Base-by-base conservation (phyloP, 345 rosid genomes). In the Acer saccharum region DNA sequence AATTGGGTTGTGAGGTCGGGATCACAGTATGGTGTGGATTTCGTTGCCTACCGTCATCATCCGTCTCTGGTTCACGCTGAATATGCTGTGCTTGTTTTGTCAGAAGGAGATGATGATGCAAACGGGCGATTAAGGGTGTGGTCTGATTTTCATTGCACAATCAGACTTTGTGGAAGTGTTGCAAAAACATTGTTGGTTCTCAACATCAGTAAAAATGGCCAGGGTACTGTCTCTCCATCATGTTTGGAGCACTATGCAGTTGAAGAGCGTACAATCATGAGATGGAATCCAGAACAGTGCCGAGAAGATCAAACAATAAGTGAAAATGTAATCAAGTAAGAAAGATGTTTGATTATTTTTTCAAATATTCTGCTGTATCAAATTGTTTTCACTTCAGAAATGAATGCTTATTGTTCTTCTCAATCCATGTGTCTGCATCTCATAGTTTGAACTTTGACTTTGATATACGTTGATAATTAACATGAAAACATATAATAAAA, bases 1-100 rank as follows among this genome's bases (percentile, higher is more conserved):
- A 94, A 91, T 80, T 92, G 97, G 98, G 90, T 94, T 67, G 83
- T 93, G 71, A 86, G 93, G 80, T 84, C 89, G 0, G 98, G 98
- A 57, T 82, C 84, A 17, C 94, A 88, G 77, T 95, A 89, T 73
- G 97, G 97, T 52, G 97, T 90, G 32, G 95, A 94, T 72, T 91
- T 83, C 67, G 97, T 91, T 66, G 97, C 91, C 1, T 94, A 96
- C 74, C 86, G 86, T 20, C 97, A 95, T 73, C 96, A 91, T 78
- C 98, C 98, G 0, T 87, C 95, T 69, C 82, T 92, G 66, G 98
- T 95, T 65, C 98, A 93, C 84, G 89, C 98, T 21, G 95, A 93
- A 60, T 95, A 86, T 78, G 92, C 94, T 0, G 93, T 93, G 64
- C 77, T 92, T 66, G 85, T 87, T 74, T 80, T 79, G 64, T 89